Percentiles rank a stretch among this genome's conserved stretches.
Evolutionary conservation across 257 asterid genomes (phyloP).

Genomic region (Galeopsis tetrahit): DNA sequence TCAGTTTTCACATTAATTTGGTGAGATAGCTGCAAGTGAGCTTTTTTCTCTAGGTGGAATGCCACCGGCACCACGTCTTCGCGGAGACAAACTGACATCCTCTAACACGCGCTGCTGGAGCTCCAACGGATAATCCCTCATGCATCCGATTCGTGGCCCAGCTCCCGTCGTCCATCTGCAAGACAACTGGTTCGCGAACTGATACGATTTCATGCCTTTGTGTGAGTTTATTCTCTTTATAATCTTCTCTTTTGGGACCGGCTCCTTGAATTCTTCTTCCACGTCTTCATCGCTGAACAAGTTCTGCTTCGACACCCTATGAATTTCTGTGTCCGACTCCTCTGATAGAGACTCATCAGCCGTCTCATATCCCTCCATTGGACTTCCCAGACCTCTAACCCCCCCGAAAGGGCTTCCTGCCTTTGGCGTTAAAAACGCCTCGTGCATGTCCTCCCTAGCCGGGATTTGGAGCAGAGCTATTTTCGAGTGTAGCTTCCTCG

Average conservation of each 20-base stretch:
- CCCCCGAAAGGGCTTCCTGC: constrained; percentile 17
- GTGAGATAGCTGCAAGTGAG: constrained; percentile 29
- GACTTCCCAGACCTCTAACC: constrained; percentile 34
- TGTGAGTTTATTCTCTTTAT: constrained; percentile 69
- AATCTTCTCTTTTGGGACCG: constrained; percentile 62
- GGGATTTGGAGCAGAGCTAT: constrained; percentile 68
- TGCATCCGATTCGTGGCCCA: constrained; percentile 88
- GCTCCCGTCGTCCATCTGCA: constrained; percentile 97
- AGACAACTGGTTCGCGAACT: constrained; percentile 73
- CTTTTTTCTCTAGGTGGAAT: constrained; percentile 41
- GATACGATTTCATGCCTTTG: constrained; percentile 69
- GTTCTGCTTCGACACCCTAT: constrained; percentile 59
- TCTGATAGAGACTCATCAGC: constrained; percentile 70
- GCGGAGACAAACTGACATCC: constrained; percentile 75
- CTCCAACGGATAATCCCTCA: constrained; percentile 88
- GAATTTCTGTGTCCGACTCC: constrained; percentile 45
- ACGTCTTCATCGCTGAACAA: constrained; percentile 49
- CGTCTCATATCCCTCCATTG: constrained; percentile 71
- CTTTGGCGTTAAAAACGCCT: constrained; percentile 53
- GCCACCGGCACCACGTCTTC: constrained; percentile 13
- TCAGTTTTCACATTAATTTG: background rate
- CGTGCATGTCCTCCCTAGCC: constrained; percentile 37
- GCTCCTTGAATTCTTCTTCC: constrained; percentile 37
- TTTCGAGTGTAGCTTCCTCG: constrained; percentile 54
- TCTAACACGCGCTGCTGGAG: constrained; percentile 73